These are phyloP conservation scores for Dalechampia spathulata DNA, from an alignment of 441 rosid genomes.

Conservation along the genomic window DNA sequence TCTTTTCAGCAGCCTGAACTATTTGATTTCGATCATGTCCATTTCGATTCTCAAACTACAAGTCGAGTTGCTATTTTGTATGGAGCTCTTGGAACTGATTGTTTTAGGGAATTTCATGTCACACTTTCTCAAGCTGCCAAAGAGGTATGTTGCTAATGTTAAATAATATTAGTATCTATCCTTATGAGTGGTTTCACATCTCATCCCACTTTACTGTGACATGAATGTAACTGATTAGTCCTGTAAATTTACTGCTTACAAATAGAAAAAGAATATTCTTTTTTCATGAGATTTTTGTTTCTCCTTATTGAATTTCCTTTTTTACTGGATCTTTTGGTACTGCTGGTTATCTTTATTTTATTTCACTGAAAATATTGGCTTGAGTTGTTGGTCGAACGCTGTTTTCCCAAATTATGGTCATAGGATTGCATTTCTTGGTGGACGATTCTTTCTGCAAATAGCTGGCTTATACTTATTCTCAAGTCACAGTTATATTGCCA, in stretches of 20 bases:
- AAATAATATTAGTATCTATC: background rate
- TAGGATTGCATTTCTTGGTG: background rate
- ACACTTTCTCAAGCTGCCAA: constrained; percentile 65
- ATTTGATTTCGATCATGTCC: constrained; percentile 88
- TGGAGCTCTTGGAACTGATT: constrained; percentile 91
- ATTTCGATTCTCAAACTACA: constrained; percentile 54
- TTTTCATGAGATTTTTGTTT: background rate
- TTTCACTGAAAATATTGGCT: background rate
- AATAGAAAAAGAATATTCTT: background rate
- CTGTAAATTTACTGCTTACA: background rate
- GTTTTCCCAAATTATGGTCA: background rate
- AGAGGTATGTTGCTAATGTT: constrained; percentile 38
- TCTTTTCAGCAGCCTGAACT: constrained; percentile 80
- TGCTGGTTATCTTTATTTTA: too few relatives aligned
- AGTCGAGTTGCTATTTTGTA: constrained; percentile 74
- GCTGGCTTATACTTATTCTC: constrained; percentile 1
- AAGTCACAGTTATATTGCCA: too few relatives aligned
- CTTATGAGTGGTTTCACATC: background rate
- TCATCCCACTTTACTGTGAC: background rate
- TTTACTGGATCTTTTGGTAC: too few relatives aligned
- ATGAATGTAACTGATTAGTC: constrained; percentile 2
- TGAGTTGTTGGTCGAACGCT: background rate
- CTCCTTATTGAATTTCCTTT: too few relatives aligned
- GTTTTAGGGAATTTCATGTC: constrained; percentile 77
- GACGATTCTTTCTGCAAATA: background rate